Evolutionary conservation across 257 asterid genomes (phyloP), one percentile per base, ranked within the genome.

Genomic region (Capsicum rhomboideum): DNA sequence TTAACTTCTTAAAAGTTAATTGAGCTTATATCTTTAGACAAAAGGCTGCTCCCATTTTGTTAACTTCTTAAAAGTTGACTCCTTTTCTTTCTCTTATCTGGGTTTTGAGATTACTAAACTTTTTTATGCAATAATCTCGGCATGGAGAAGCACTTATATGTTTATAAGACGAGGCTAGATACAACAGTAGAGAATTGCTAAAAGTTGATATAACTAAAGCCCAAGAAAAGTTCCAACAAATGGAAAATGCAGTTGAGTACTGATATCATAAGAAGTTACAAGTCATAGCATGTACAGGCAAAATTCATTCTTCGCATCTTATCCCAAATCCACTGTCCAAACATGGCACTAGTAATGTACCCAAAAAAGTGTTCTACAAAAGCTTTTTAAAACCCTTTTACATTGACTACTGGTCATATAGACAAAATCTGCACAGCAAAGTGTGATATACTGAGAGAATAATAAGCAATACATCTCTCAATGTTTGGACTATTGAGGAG

Each of bases 401-500:
- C 59, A 13, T 74, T 71, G 58, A 31, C 17, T 14, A 66, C 21
- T 14, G 46, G 75, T 34, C 49, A 66, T 31, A 67, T 67, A 8
- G 26, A 67, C 75, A 31, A 66, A 29, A 67, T 16, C 49, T 66
- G 75, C 44, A 31, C 29, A 56, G 53, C 54, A 11, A 34, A 63
- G 17, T 14, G 50, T 14, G 17, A 6, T 50, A 28, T 21, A 11
- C 52, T 58, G 61, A 54, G 72, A 72, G n/a, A 42, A n/a, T 23
- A 13, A 11, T 74, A 23, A n/a, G 79, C 78, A 37, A 68, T 68
- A 40, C 52, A 42, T 44, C 13, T 42, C 29, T 72, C 37, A 12
- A 72, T n/a, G n/a, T 44, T 42, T 72, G 79, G 59, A 58, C 84
- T 87, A 74, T 46, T 61, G 29, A 80, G 88, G 85, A 84, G 80